Evolutionary conservation across 306 rosid species (phyloP).

Genomic region (Betula pendula): DNA sequence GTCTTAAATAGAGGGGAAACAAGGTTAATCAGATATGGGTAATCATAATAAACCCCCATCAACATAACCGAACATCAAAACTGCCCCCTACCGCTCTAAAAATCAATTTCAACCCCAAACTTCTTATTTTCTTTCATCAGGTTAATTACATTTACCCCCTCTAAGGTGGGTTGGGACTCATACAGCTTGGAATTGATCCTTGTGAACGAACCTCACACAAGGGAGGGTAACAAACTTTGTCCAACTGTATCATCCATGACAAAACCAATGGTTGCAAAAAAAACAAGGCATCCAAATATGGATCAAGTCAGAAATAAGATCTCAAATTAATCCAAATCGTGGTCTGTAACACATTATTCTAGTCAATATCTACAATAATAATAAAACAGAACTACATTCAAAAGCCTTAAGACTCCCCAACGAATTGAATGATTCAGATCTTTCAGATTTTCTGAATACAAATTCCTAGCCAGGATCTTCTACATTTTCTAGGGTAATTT

Average conservation of each 20-base stretch:
- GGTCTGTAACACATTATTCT: not conserved
- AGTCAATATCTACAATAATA: not conserved
- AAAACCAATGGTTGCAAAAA: not conserved
- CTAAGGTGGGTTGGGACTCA: too few species aligned
- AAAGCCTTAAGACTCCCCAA: not conserved
- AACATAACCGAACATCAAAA: not conserved
- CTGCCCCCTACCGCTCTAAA: not conserved
- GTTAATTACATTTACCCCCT: too few species aligned
- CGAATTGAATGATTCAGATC: not conserved
- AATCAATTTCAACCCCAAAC: not conserved
- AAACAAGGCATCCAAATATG: not conserved
- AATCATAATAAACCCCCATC: not conserved
- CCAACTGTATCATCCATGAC: not conserved
- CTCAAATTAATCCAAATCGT: not conserved
- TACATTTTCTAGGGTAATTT: too few species aligned
- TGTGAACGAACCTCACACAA: too few species aligned
- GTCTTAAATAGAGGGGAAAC: not conserved
- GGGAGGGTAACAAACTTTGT: too few species aligned
- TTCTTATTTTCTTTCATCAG: not conserved
- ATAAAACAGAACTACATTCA: not conserved
- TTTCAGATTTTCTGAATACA: too few species aligned
- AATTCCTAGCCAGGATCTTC: too few species aligned
- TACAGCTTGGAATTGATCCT: too few species aligned
- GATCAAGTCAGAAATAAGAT: not conserved
- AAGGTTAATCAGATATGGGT: not conserved